Evolutionary conservation across 1,139 yeast genomes (phyloP), one percentile per base, ranked within the genome.

Genomic region (Suhomyces bolitotheri): DNA sequence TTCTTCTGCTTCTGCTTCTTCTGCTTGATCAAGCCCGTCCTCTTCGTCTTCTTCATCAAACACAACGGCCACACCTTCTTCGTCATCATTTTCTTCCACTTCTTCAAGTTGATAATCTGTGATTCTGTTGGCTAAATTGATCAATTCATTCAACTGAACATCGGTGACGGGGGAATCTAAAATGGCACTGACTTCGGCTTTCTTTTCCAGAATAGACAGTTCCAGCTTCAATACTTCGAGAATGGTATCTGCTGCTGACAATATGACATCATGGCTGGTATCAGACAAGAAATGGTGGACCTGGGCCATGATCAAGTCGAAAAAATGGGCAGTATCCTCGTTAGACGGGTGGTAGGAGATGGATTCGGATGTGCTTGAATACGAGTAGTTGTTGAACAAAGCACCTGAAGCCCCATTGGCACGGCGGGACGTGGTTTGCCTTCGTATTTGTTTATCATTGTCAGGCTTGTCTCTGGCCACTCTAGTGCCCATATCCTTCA

Each of bases 401-500:
- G 39, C 20, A 22, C 31, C 31, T 36, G 34, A 22, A 4, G 14
- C 35, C 26, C 28, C 27, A 28, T 23, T 24, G 36, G 27, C 23
- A 27, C 27, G 17, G 19, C 37, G 29, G 27, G 46, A 19, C 36
- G 20, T 26, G 15, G 46, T 36, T 25, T 39, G 33, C 34, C 44
- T 30, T 44, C 44, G 41, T 38, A 47, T 11, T 15, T 17, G 11
- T 40, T 32, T 28, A 15, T 28, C 31, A 11, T 15, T 15, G 2
- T 10, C 20, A 12, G 31, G 31, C 22, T 28, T 17, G n/a, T 28
- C 31, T 28, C 25, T 28, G 9, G 25, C 23, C 4, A 64, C 72
- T 27, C 76, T 57, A 4, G 76, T 53, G 0, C 97, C 96, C 83
- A 88, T 78, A 38, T 87, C 95, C 27, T 68, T 66, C 34, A 75